Evolutionary conservation across 352 stramenopile species (phyloP).

Genomic region (Phytophthora brassicae): DNA sequence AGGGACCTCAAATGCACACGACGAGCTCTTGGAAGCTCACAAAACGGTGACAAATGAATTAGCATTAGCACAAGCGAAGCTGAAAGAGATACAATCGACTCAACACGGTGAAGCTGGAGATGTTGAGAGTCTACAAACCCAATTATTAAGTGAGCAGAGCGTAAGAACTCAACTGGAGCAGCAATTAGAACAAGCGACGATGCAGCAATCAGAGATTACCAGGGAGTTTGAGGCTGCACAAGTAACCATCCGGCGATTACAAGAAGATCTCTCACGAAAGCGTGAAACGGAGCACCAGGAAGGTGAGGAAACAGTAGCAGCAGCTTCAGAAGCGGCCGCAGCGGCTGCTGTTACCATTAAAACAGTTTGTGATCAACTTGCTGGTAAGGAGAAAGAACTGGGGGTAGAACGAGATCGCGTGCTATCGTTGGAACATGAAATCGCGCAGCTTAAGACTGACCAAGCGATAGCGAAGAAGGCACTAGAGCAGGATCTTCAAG

Average conservation of each 20-base stretch:
- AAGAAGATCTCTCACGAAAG: slow-evolving; percentile 35
- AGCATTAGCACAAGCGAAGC: slow-evolving; percentile 24
- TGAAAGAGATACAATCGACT: slow-evolving; percentile 25
- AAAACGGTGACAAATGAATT: slow-evolving; percentile 26
- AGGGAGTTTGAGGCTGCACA: slow-evolving; percentile 40
- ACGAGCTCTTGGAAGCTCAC: slow-evolving; percentile 27
- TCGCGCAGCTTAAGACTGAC: slow-evolving; percentile 17
- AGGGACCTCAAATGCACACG: slow-evolving; percentile 13
- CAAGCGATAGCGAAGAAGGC: slow-evolving; percentile 20
- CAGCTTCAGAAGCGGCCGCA: slow-evolving; percentile 16
- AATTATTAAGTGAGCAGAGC: slow-evolving; percentile 27
- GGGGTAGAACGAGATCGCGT: slow-evolving; percentile 16
- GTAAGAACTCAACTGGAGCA: slow-evolving; percentile 19
- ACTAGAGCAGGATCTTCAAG: slow-evolving; percentile 27
- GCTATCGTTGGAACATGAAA: slow-evolving; percentile 30
- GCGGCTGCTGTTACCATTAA: slow-evolving; percentile 25
- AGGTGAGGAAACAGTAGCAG: slow-evolving; percentile 25
- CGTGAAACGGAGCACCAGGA: slow-evolving; percentile 20
- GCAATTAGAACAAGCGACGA: slow-evolving; percentile 27
- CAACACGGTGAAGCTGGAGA: slow-evolving; percentile 17
- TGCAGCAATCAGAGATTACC: slow-evolving; percentile 19
- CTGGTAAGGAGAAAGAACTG: slow-evolving; percentile 30
- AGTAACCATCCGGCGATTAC: slow-evolving; percentile 27
- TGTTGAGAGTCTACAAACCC: slow-evolving; percentile 19
- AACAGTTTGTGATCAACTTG: slow-evolving; percentile 18